A percentile compares a stretch with the other conserved stretches of the same genome.
Evolutionary conservation across 2,329 filamentous ascomycete species (phyloP).

Genomic region (Cercospora sp.): DNA sequence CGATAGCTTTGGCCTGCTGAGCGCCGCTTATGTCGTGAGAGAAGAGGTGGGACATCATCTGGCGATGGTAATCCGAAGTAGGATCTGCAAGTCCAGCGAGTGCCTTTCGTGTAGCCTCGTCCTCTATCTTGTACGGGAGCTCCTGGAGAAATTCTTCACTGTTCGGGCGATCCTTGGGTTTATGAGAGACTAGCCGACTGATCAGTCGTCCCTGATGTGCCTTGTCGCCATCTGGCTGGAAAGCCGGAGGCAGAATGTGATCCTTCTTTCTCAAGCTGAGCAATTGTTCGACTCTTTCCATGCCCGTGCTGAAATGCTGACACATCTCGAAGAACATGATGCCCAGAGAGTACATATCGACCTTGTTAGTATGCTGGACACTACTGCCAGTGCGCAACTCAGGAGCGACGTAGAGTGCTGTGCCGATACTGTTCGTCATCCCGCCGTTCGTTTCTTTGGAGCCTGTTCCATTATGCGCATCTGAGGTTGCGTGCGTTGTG

Average conservation of each 20-base stretch:
- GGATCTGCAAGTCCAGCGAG: conserved; percentile 79
- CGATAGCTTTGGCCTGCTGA: conserved; percentile 72
- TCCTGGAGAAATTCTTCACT: conserved; percentile 80
- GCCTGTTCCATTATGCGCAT: conserved; percentile 45
- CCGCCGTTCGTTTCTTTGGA: conserved; percentile 47
- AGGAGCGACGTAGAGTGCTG: conserved; percentile 88
- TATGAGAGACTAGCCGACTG: conserved; percentile 75
- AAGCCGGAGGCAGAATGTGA: conserved; percentile 70
- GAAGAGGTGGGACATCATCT: conserved; percentile 85
- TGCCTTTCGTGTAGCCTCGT: conserved; percentile 82
- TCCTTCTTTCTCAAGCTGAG: conserved; percentile 66
- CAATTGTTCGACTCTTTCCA: conserved; percentile 66
- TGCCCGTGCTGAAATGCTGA: conserved; percentile 59
- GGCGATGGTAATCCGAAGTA: conserved; percentile 82
- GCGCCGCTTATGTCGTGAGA: conserved; percentile 51
- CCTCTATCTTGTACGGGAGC: conserved; percentile 87
- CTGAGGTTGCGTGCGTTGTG: conserved; percentile 67
- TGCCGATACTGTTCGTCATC: conserved; percentile 70
- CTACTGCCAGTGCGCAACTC: conserved; percentile 76
- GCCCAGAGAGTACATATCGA: conserved; percentile 97
- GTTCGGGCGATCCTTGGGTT: conserved; percentile 77
- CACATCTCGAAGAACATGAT: conserved; percentile 99
- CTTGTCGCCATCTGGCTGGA: conserved; percentile 65
- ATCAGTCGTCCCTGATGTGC: conserved; percentile 73
- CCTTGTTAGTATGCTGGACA: conserved; percentile 85